phyloP scores from a whole-genome alignment of 805 yeast species.

The Metschnikowia lunata region DNA sequence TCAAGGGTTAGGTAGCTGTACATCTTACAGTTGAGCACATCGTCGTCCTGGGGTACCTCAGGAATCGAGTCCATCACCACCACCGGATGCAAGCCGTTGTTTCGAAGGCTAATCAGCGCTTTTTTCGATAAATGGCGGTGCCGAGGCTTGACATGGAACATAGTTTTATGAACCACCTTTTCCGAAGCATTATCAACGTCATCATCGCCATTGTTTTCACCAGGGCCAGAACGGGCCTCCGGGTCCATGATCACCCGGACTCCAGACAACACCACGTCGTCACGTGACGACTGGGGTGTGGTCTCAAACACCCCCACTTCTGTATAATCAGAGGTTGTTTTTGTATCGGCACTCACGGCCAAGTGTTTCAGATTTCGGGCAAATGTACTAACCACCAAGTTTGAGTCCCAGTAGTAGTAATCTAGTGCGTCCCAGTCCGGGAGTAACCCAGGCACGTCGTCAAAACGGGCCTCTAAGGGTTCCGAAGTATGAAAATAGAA shows the following conservation, averaged over 20 bases:
- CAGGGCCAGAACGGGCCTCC: not conserved
- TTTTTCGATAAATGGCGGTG: slow-evolving; percentile 19
- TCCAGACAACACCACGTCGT: slow-evolving; percentile 36
- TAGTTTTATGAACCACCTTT: slow-evolving; percentile 26
- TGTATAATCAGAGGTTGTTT: slow-evolving; percentile 11
- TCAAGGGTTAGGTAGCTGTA: slow-evolving; percentile 31
- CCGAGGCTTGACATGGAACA: slow-evolving; percentile 41
- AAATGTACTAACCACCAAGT: slow-evolving; percentile 6
- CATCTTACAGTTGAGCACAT: slow-evolving; percentile 24
- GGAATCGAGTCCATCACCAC: slow-evolving; percentile 12
- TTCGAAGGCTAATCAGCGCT: slow-evolving; percentile 4
- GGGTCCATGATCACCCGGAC: slow-evolving; percentile 25
- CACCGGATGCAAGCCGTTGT: slow-evolving; percentile 39
- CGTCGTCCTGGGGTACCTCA: slow-evolving; percentile 23
- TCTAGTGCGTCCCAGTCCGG: slow-evolving; percentile 12
- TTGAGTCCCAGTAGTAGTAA: slow-evolving; percentile 6
- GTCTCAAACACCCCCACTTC: slow-evolving; percentile 37
- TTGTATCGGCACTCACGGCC: not conserved
- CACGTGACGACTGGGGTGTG: slow-evolving; percentile 25
- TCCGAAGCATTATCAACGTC: not conserved
- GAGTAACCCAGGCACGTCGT: not conserved
- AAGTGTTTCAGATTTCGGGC: not conserved
- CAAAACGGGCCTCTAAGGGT: not conserved
- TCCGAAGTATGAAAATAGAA: slow-evolving; percentile 22
- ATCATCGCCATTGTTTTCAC: not conserved